A percentile compares a stretch with the other conserved stretches of the same genome.
These are phyloP conservation scores for Pholiota molesta DNA, from an alignment of 768 basidiomycete species.

Conservation along the genomic window DNA sequence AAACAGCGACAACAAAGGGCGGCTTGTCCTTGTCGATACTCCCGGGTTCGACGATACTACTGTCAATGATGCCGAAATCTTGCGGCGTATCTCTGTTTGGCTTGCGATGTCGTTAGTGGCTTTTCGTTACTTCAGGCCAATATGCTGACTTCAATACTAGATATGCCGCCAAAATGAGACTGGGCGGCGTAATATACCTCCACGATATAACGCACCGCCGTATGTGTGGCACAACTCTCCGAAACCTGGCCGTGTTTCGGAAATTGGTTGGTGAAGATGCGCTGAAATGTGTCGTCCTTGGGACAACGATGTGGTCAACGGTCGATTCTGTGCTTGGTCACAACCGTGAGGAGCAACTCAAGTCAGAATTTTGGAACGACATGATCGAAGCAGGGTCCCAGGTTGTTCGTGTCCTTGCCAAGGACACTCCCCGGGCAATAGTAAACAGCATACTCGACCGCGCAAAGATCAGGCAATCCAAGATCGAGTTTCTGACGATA, in stretches of 20 bases:
- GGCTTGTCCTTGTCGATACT: too few relatives aligned
- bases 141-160: neutral
- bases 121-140: too few relatives aligned
- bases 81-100: too few relatives aligned
- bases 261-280: neutral
- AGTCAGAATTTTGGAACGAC: neutral
- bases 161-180: neutral
- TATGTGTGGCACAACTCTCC: neutral
- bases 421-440: neutral
- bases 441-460: neutral
- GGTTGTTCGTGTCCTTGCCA: too few relatives aligned
- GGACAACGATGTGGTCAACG: neutral
- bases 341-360: neutral
- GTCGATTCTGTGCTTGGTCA: neutral
- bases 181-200: neutral
- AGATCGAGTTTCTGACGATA: neutral
- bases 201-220: conserved; percentile 3
- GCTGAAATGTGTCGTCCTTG: neutral
- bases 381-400: too few relatives aligned
- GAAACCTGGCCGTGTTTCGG: neutral
- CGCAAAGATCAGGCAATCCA: neutral
- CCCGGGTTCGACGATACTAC: too few relatives aligned
- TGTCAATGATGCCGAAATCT: too few relatives aligned
- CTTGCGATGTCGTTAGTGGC: too few relatives aligned
- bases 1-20: too few relatives aligned